These are phyloP conservation scores for Cercospora zeae-maydis DNA, from an alignment of 2,329 filamentous ascomycete genomes.

Conservation along the genomic window DNA sequence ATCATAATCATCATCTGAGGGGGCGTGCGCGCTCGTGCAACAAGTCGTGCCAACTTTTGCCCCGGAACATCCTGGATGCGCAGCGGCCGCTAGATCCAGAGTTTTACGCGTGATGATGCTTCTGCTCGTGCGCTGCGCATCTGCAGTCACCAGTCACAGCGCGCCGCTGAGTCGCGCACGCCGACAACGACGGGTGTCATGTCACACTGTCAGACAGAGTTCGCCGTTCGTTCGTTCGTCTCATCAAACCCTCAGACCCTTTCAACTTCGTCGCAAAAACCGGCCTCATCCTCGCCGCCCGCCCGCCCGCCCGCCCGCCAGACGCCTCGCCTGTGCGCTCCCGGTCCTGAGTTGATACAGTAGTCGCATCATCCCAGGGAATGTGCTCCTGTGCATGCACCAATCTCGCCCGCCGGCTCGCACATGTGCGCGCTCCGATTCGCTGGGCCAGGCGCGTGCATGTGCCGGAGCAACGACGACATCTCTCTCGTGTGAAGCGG, in stretches of 20 bases:
- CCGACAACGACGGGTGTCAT: neutral
- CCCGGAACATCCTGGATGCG: neutral
- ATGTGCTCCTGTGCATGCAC: neutral
- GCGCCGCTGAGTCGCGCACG: neutral
- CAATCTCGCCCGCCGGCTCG: neutral
- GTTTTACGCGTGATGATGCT: neutral
- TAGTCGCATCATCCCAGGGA: too few species aligned
- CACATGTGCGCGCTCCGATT: neutral
- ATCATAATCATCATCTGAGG: neutral
- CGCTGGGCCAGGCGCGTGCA: slow-evolving; percentile 1
- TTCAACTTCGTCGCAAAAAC: neutral
- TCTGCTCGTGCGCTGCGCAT: neutral
- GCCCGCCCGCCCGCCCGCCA: neutral
- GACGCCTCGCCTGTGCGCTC: neutral
- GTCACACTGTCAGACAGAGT: neutral
- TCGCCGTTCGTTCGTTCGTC: neutral
- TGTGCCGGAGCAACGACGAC: neutral
- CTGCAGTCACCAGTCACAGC: neutral
- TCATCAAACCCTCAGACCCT: neutral
- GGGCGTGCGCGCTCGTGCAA: neutral
- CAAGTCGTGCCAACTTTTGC: neutral
- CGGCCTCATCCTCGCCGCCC: neutral
- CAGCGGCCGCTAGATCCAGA: neutral
- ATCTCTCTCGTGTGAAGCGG: neutral
- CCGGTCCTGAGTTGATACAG: too few species aligned